A percentile compares a stretch with the other conserved stretches of the same genome.
These are phyloP conservation scores for Angomonas deanei DNA, from an alignment of 208 protist species.

Conservation along the genomic window DNA sequence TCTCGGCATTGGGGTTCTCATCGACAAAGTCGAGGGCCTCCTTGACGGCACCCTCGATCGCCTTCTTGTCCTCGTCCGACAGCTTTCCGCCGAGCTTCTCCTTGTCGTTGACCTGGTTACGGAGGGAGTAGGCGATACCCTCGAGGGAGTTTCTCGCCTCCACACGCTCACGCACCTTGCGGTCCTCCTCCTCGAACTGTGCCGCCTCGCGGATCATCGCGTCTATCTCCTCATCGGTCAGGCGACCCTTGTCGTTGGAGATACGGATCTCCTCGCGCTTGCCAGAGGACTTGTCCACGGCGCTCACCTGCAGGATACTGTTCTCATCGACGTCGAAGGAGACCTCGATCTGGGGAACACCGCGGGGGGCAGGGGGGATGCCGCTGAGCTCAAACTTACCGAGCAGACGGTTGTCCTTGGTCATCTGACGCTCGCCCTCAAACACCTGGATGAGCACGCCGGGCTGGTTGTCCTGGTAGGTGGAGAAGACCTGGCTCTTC, in stretches of 20 bases:
- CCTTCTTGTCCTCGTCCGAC: conserved; percentile 85
- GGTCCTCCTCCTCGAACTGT: conserved; percentile 90
- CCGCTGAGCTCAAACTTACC: conserved; percentile 91
- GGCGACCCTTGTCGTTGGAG: conserved; percentile 96
- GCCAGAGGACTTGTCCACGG: conserved; percentile 94
- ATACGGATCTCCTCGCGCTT: conserved; percentile 96
- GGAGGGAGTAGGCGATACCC: conserved; percentile 94
- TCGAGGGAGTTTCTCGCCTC: conserved; percentile 93
- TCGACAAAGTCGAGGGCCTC: conserved; percentile 94
- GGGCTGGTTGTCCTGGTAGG: conserved; percentile 79
- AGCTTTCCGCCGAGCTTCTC: conserved; percentile 91
- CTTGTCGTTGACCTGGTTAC: conserved; percentile 92
- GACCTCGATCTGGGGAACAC: conserved; percentile 96
- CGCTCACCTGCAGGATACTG: conserved; percentile 96
- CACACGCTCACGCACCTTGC: conserved; percentile 69
- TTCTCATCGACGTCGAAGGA: conserved; percentile 98
- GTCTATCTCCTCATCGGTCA: conserved; percentile 93
- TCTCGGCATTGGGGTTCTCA: conserved; percentile 90
- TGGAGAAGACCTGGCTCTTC: conserved; percentile 87
- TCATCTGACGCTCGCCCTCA: conserved; percentile 91
- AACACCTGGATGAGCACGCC: conserved; percentile 92
- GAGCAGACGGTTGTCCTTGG: conserved; percentile 91
- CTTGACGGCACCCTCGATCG: conserved; percentile 83
- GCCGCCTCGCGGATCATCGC: conserved; percentile 92
- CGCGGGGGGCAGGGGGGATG: conserved; percentile 96